Evolutionary conservation across 768 basidiomycete genomes (phyloP).

Genomic region (Nidularia pulvinata): DNA sequence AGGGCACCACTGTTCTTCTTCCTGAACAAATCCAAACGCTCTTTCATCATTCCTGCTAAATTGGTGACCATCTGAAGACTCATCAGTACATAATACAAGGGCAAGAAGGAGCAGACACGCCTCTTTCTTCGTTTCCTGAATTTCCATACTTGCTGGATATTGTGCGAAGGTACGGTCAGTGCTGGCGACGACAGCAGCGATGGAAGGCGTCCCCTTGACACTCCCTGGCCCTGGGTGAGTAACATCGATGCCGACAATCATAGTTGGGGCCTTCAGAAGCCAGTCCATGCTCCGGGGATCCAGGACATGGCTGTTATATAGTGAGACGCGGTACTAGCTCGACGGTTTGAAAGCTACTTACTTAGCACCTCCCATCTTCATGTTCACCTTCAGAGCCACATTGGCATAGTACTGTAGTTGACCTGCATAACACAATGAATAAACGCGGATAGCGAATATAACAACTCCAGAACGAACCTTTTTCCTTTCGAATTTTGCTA

Average conservation of each 20-base stretch:
- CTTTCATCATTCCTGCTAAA: conserved; percentile 62
- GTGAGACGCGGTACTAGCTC: not conserved
- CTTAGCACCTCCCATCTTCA: conserved; percentile 83
- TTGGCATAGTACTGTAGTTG: conserved; percentile 78
- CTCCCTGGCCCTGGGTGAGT: conserved; percentile 83
- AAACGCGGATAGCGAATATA: conserved; percentile 15
- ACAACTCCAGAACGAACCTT: conserved; percentile 32
- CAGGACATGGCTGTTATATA: conserved; percentile 34
- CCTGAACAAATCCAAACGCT: conserved; percentile 57
- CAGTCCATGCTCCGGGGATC: conserved; percentile 55
- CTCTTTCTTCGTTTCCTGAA: conserved; percentile 80
- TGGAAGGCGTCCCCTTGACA: conserved; percentile 73
- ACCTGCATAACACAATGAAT: conserved; percentile 32
- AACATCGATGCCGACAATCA: conserved; percentile 83
- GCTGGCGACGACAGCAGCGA: conserved; percentile 86
- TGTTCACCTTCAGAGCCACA: conserved; percentile 81
- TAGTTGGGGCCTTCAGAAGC: conserved; percentile 63
- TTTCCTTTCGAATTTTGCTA: conserved; percentile 68
- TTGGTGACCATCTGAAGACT: conserved; percentile 69
- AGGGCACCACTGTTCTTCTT: conserved; percentile 41
- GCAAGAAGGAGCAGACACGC: conserved; percentile 27
- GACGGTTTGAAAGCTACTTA: conserved; percentile 25
- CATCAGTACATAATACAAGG: not conserved
- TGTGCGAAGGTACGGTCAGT: conserved; percentile 63
- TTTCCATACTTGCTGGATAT: conserved; percentile 72